A percentile compares a stretch with the other conserved stretches of the same genome.
Evolutionary conservation across 2,329 filamentous ascomycete genomes (phyloP).

Genomic region (Colletotrichum kahawae): DNA sequence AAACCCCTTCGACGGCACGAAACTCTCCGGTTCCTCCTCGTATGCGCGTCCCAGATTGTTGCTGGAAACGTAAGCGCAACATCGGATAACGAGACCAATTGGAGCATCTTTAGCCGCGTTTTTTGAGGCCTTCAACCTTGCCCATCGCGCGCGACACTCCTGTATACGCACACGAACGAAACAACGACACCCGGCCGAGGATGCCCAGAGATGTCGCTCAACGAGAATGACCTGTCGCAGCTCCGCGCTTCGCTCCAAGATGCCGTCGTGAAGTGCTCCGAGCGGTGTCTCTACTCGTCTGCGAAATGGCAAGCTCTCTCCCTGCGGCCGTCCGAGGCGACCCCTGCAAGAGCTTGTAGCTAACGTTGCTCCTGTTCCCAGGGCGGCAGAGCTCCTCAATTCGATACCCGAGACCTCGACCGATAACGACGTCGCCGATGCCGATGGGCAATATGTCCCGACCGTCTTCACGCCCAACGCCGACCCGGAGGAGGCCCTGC

Average conservation of each 20-base stretch:
- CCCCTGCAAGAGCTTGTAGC: neutral
- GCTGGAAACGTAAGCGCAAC: neutral
- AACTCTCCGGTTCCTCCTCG: neutral
- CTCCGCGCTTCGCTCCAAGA: conserved; percentile 79
- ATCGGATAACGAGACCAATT: neutral
- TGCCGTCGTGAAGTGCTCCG: conserved; percentile 88
- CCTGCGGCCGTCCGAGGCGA: neutral
- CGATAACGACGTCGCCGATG: conserved; percentile 54
- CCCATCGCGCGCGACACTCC: neutral
- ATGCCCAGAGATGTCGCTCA: conserved; percentile 54
- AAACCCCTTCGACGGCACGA: neutral
- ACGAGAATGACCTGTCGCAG: conserved; percentile 62
- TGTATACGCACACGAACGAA: neutral
- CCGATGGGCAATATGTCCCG: conserved; percentile 44
- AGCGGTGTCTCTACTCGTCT: conserved; percentile 93
- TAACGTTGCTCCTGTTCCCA: conserved; percentile 40
- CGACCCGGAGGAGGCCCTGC: conserved; percentile 73
- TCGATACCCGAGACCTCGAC: conserved; percentile 70
- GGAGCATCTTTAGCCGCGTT: neutral
- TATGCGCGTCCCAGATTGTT: neutral
- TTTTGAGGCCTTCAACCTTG: neutral
- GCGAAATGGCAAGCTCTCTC: conserved; percentile 79
- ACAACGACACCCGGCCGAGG: neutral
- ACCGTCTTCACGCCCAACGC: conserved; percentile 59
- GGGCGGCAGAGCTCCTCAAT: conserved; percentile 92